Conservation (phyloP, 2,329 filamentous ascomycete species). For the Diplodia seriata region DNA sequence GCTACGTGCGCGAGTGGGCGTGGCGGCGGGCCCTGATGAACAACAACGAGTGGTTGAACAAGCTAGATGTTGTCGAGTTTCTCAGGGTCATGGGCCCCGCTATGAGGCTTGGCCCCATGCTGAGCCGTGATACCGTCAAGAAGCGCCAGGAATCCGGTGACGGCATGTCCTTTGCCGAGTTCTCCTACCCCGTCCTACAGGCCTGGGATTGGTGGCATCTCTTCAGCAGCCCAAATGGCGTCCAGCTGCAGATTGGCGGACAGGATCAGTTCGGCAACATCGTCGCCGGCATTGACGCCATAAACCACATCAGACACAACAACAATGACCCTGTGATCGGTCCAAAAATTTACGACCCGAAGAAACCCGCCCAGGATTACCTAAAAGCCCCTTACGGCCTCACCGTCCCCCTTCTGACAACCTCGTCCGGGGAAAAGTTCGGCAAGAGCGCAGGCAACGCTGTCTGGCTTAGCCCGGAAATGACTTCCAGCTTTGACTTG, state of each 20-base stretch:
- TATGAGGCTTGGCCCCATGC: constrained; percentile 83
- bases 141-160: constrained; percentile 82
- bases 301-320: constrained; percentile 74
- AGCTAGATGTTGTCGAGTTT: constrained; percentile 74
- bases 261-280: constrained; percentile 98
- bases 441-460: constrained; percentile 95
- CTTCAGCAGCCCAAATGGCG: constrained; percentile 69
- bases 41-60: constrained; percentile 84
- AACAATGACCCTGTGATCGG: constrained; percentile 46
- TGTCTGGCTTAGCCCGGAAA: constrained; percentile 83
- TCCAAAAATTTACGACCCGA: constrained; percentile 38
- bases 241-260: constrained; percentile 90
- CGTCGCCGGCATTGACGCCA: constrained; percentile 81
- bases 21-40: constrained; percentile 75
- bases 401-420: constrained; percentile 88
- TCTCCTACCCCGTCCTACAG: constrained; percentile 90
- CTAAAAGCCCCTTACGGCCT: constrained; percentile 73
- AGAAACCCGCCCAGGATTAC: constrained; percentile 36
- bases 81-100: constrained; percentile 74
- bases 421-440: constrained; percentile 85
- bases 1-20: constrained; percentile 67
- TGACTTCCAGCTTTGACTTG: constrained; percentile 83
- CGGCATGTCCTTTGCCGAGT: constrained; percentile 94
- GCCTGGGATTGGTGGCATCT: constrained; percentile 97
- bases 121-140: constrained; percentile 87